Evolutionary conservation across 768 basidiomycete genomes (phyloP).

Genomic region (Podaxis sp.): DNA sequence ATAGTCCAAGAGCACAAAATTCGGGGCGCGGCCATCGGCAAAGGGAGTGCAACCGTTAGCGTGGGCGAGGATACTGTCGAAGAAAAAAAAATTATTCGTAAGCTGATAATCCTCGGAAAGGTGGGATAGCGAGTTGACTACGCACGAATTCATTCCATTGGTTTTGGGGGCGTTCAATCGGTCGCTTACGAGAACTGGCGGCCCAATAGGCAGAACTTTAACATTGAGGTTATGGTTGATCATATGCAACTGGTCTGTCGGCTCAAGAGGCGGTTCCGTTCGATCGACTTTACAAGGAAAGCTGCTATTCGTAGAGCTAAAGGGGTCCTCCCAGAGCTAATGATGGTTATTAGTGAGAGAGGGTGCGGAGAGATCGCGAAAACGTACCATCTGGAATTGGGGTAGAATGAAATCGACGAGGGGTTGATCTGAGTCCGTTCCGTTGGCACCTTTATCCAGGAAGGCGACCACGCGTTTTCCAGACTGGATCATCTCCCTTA

Average conservation of each 20-base stretch:
- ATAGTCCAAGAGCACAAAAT: constrained; percentile 50
- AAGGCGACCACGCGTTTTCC: constrained; percentile 62
- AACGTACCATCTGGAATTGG: constrained; percentile 53
- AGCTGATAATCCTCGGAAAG: neutral
- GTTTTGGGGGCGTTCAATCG: constrained; percentile 26
- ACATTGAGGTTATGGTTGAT: constrained; percentile 49
- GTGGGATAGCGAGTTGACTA: neutral
- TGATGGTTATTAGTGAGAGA: neutral
- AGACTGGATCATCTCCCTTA: constrained; percentile 55
- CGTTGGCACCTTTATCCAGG: constrained; percentile 49
- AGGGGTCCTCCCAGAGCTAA: constrained; percentile 57
- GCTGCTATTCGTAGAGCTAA: constrained; percentile 42
- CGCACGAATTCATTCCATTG: constrained; percentile 29
- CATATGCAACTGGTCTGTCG: constrained; percentile 51
- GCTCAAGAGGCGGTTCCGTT: constrained; percentile 45
- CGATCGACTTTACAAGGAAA: constrained; percentile 59
- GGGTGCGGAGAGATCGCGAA: neutral
- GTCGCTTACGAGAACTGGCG: constrained; percentile 27
- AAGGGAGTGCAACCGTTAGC: constrained; percentile 42
- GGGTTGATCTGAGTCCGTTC: constrained; percentile 21
- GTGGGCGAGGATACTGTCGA: constrained; percentile 35
- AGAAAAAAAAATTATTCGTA: neutral
- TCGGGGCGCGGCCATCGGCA: constrained; percentile 38
- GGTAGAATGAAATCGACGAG: constrained; percentile 49
- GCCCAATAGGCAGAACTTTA: constrained; percentile 27